phyloP scores from a whole-genome alignment of 306 rosid genomes.

The Castanospermum australe region DNA sequence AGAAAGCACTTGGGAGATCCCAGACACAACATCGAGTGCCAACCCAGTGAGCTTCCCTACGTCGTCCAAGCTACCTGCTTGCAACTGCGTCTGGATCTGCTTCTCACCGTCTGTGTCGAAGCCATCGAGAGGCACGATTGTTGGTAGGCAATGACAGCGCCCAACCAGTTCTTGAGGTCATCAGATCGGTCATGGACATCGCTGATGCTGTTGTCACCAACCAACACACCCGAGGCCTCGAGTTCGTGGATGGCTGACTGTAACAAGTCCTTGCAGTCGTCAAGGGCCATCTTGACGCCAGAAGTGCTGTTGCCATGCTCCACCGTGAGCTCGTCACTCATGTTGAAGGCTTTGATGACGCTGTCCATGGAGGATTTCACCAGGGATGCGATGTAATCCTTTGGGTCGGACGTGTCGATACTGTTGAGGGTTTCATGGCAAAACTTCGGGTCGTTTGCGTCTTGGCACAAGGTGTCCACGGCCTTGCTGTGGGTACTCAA shows the following conservation, averaged over 20 bases:
- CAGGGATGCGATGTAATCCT: constrained; percentile 37
- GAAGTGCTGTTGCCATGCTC: not conserved
- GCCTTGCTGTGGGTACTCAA: constrained; percentile 33
- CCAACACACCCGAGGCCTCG: constrained; percentile 12
- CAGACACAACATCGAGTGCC: constrained; percentile 57
- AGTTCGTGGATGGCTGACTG: constrained; percentile 45
- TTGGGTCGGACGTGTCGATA: constrained; percentile 33
- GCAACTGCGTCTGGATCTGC: constrained; percentile 18
- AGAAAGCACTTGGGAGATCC: constrained; percentile 28
- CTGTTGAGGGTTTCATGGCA: constrained; percentile 39
- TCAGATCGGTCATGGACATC: constrained; percentile 18
- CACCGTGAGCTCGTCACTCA: constrained; percentile 34
- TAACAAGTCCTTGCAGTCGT: constrained; percentile 67
- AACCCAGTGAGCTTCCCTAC: constrained; percentile 49
- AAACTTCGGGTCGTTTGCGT: constrained; percentile 27
- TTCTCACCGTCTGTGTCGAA: constrained; percentile 31
- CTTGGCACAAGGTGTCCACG: constrained; percentile 38
- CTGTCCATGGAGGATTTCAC: constrained; percentile 31
- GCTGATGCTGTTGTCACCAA: not conserved
- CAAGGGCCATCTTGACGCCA: constrained; percentile 42
- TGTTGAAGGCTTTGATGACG: constrained; percentile 46
- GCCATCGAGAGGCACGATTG: constrained; percentile 58
- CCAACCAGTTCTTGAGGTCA: constrained; percentile 67
- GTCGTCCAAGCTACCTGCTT: constrained; percentile 17
- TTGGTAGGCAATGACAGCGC: constrained; percentile 57